Evolutionary conservation across 192 early-diverging fungal genomes (phyloP).

Genomic region (Thoreauomyces humboldtii): DNA sequence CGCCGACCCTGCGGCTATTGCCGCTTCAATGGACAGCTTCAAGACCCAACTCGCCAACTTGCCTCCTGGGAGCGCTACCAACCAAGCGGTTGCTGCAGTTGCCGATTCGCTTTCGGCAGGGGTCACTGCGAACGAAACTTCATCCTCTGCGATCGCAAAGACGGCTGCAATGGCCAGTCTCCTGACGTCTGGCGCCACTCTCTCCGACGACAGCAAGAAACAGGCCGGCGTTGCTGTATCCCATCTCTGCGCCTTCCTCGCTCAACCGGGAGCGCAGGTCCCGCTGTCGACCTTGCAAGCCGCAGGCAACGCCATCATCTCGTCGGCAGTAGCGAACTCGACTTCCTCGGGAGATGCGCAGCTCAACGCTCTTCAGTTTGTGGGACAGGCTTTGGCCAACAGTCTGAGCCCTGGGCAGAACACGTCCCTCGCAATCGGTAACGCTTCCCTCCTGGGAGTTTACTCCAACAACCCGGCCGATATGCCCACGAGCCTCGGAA

Average conservation of each 20-base stretch:
- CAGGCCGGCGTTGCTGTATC: too few species aligned
- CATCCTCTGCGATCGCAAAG: neutral
- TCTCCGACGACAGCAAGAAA: neutral
- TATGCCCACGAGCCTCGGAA: too few species aligned
- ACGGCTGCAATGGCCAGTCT: neutral
- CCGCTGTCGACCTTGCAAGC: neutral
- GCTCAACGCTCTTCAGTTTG: neutral
- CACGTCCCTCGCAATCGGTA: too few species aligned
- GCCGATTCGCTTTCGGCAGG: neutral
- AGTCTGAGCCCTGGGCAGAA: neutral
- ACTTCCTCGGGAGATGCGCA: neutral
- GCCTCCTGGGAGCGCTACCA: too few species aligned
- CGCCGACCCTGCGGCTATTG: too few species aligned
- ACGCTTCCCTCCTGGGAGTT: too few species aligned
- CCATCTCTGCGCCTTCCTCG: neutral
- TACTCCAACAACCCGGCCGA: too few species aligned
- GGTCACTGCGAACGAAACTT: neutral
- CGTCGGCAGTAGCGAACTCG: neutral
- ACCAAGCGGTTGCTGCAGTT: neutral
- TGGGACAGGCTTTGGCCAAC: neutral
- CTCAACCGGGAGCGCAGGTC: neutral
- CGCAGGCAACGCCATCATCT: neutral
- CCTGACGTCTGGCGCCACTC: neutral
- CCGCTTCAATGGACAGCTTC: too few species aligned
- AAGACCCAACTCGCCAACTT: too few species aligned